A percentile compares a stretch with the other conserved stretches of the same genome.
Conservation (phyloP, 225 moss, liverwort and hornwort genomes). For the Sphagnum contortum region DNA sequence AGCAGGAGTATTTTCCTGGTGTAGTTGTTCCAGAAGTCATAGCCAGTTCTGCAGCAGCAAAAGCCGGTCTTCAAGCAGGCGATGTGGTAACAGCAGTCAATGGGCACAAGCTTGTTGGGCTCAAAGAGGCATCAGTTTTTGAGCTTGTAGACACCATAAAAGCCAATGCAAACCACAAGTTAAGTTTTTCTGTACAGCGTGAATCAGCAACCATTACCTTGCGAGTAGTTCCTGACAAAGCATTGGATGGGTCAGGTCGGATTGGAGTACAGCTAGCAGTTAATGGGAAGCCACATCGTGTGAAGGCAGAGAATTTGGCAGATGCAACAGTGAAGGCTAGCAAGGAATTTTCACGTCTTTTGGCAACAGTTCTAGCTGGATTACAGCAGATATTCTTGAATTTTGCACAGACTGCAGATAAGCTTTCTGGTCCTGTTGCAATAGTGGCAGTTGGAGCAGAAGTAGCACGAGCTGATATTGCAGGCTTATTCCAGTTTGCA, state of each 20-base stretch:
- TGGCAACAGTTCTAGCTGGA: constrained; percentile 48
- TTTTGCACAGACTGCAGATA: constrained; percentile 87
- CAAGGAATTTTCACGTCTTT: constrained; percentile 54
- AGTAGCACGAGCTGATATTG: constrained; percentile 72
- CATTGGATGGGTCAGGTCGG: constrained; percentile 71
- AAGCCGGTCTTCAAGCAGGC: constrained; percentile 61
- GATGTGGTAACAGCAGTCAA: constrained; percentile 74
- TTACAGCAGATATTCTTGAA: constrained; percentile 79
- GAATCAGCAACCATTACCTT: constrained; percentile 29
- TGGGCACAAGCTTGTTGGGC: constrained; percentile 35
- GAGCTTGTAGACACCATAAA: constrained; percentile 85
- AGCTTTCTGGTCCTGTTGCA: constrained; percentile 77
- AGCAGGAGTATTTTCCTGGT: constrained; percentile 80
- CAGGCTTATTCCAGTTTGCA: constrained; percentile 87
- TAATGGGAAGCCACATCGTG: constrained; percentile 64
- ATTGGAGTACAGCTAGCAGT: constrained; percentile 93
- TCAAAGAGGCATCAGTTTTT: constrained; percentile 58
- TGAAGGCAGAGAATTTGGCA: constrained; percentile 44
- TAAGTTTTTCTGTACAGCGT: constrained; percentile 49
- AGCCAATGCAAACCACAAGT: constrained; percentile 43
- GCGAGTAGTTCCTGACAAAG: constrained; percentile 63
- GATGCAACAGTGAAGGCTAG: constrained; percentile 48
- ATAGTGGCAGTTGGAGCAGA: constrained; percentile 95
- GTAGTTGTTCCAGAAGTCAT: constrained; percentile 89
- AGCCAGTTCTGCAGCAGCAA: constrained; percentile 63